These are phyloP conservation scores for Macadamia integrifolia DNA, from an alignment of 164 flowering plant genomes.

Conservation along the genomic window DNA sequence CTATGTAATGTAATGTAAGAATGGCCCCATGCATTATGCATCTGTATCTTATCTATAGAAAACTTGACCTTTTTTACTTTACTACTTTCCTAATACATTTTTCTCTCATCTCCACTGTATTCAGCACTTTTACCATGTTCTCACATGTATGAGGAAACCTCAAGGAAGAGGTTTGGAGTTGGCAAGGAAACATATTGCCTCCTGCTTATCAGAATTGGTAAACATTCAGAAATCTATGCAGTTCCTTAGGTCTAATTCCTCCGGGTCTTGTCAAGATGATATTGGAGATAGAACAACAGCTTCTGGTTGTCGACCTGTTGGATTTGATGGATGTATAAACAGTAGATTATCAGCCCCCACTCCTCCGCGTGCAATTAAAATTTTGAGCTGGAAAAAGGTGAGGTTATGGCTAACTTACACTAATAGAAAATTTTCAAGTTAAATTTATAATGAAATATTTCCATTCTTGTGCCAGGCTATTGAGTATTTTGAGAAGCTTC, in stretches of 20 bases:
- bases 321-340: conserved; percentile 84
- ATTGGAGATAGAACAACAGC: conserved; percentile 71
- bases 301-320: conserved; percentile 81
- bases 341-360: conserved; percentile 83
- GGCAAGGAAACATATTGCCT: conserved; percentile 81
- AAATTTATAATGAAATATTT: conserved; percentile 1
- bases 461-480: conserved; percentile 49
- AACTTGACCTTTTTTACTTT: background rate
- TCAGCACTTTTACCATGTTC: conserved; percentile 88
- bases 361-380: conserved; percentile 82
- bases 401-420: conserved; percentile 4
- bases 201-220: conserved; percentile 67
- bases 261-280: conserved; percentile 29
- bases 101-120: conserved; percentile 17
- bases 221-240: conserved; percentile 46
- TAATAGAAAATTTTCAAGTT: background rate
- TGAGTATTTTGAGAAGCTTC: conserved; percentile 83
- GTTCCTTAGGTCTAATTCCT: conserved; percentile 41
- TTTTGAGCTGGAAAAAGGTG: conserved; percentile 84
- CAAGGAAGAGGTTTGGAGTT: conserved; percentile 93
- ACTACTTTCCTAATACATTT: conserved; percentile 2
- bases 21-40: background rate
- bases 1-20: background rate
- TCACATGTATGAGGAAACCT: conserved; percentile 70
- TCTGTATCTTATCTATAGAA: background rate